Evolutionary conservation across 495 filamentous ascomycete species (phyloP).

Genomic region (Aspergillus indologenus): DNA sequence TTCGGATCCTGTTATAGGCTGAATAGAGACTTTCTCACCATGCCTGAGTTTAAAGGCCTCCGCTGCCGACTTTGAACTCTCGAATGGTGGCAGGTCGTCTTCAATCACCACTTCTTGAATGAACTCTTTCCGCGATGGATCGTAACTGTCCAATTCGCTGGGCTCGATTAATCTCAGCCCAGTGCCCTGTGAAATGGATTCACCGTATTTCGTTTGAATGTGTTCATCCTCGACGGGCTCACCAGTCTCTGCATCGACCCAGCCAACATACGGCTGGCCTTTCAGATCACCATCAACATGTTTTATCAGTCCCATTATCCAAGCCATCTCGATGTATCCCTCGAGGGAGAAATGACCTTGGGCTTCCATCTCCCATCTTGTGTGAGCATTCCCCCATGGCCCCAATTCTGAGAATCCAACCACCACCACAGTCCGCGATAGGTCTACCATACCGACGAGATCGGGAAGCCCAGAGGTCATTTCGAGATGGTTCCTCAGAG

Average conservation of each 20-base stretch:
- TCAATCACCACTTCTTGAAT: conserved; percentile 95
- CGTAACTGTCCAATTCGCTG: conserved; percentile 88
- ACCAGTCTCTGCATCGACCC: conserved; percentile 91
- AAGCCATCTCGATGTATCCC: conserved; percentile 98
- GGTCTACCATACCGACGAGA: conserved; percentile 94
- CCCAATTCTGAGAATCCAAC: conserved; percentile 95
- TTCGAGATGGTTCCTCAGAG: conserved; percentile 65
- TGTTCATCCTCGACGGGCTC: conserved; percentile 96
- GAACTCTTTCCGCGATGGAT: conserved; percentile 94
- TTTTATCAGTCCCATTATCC: conserved; percentile 99
- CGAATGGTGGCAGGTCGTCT: conserved; percentile 94
- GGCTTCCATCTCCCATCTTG: conserved; percentile 98
- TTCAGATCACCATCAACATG: conserved; percentile 95
- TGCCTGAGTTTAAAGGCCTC: conserved; percentile 96
- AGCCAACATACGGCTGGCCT: conserved; percentile 91
- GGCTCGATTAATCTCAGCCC: conserved; percentile 96
- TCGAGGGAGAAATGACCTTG: conserved; percentile 96
- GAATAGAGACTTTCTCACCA: conserved; percentile 89
- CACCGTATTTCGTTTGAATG: conserved; percentile 92
- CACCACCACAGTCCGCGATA: conserved; percentile 94
- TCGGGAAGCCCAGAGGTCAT: conserved; percentile 24
- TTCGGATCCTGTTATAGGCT: conserved; percentile 83
- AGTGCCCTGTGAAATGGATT: conserved; percentile 89
- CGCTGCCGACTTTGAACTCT: conserved; percentile 91
- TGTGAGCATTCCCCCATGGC: conserved; percentile 96